These are phyloP conservation scores for Fusarium musae DNA, from an alignment of 2,329 filamentous ascomycete species.

Conservation along the genomic window DNA sequence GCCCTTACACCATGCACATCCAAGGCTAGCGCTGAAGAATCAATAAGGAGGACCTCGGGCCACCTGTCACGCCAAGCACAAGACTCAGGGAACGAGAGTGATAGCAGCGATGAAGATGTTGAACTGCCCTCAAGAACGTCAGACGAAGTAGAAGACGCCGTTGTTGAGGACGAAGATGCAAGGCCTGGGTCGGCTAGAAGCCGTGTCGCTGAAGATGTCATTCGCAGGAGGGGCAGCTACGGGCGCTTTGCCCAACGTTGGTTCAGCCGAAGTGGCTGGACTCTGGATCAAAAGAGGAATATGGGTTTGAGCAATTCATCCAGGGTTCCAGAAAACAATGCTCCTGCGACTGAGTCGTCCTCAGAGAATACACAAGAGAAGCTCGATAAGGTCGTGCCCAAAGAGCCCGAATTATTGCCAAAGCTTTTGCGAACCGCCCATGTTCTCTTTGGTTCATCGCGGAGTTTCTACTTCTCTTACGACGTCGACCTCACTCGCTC, in stretches of 20 bases:
- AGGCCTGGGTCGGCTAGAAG: conserved; percentile 55
- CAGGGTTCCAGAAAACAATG: conserved; percentile 28
- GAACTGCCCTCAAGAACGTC: conserved; percentile 49
- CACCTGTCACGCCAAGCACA: conserved; percentile 54
- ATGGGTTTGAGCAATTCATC: conserved; percentile 71
- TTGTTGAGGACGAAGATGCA: conserved; percentile 48
- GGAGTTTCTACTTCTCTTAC: conserved; percentile 95
- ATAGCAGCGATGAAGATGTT: conserved; percentile 61
- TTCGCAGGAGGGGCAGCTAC: conserved; percentile 83
- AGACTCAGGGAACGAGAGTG: conserved; percentile 55
- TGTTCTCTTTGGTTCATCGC: conserved; percentile 82
- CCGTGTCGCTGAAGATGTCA: conserved; percentile 89
- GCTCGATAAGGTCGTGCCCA: conserved; percentile 28
- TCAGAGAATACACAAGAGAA: conserved; percentile 52
- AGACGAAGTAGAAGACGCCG: conserved; percentile 59
- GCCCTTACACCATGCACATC: conserved; percentile 89
- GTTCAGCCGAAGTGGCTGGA: conserved; percentile 90
- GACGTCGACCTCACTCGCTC: conserved; percentile 89
- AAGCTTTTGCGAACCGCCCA: conserved; percentile 87
- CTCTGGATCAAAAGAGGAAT: conserved; percentile 73
- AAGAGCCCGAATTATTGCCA: conserved; percentile 70
- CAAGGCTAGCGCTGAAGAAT: conserved; percentile 76
- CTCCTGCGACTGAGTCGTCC: conserved; percentile 23
- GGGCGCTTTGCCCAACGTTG: conserved; percentile 90
- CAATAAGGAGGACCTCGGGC: conserved; percentile 70